Base-by-base conservation (phyloP, 495 filamentous ascomycete species). In the Annulohypoxylon bovei region DNA sequence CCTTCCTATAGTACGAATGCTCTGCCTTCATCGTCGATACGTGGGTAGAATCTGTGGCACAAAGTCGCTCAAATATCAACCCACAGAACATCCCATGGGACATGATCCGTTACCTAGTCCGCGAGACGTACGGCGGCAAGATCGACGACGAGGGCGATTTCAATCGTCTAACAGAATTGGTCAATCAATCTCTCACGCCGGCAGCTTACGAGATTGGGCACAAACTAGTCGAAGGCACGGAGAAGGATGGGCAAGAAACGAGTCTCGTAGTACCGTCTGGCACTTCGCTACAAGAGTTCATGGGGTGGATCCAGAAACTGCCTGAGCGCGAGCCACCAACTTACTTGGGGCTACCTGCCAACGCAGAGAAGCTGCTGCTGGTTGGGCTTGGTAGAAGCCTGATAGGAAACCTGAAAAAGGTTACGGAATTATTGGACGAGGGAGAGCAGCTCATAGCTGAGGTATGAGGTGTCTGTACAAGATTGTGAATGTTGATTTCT, bases 281-380 rank as follows among this genome's bases (percentile, higher is more conserved):
- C 25, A 97, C 94, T 7, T 88, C 88, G 28, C 88, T 97, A 80
- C 88, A 88, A 61, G 93, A 97, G 70, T 98, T 98, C 74, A 89
- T 92, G 80, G 86, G 87, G 40, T 99, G 95, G 95, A 95, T 98
- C 49, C 91, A 97, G 71, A 86, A 86, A 40, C 81, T 99, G 67
- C 95, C 95, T 11, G 95, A 99, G 85, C 87, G 95, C 73, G 95
- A 99, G 76, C 95, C 95, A 46, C 95, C 95, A 0, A 97, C 94
- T 6, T 99, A 97, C 76, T 83, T 99, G n/a, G 96, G 95, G 25
- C 79, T 99, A 63, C 96, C 95, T 37, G 92, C 94, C 22, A 97
- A 98, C 76, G 96, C 95, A 50, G 95, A 99, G 88, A 98, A 98
- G 81, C 74, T 99, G 77, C 79, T 99, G 74, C 80, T 99, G 44